Percentiles rank a stretch among this genome's conserved stretches.
phyloP scores from a whole-genome alignment of 192 early-diverging fungal genomes.

The Obelidium mucronatum region DNA sequence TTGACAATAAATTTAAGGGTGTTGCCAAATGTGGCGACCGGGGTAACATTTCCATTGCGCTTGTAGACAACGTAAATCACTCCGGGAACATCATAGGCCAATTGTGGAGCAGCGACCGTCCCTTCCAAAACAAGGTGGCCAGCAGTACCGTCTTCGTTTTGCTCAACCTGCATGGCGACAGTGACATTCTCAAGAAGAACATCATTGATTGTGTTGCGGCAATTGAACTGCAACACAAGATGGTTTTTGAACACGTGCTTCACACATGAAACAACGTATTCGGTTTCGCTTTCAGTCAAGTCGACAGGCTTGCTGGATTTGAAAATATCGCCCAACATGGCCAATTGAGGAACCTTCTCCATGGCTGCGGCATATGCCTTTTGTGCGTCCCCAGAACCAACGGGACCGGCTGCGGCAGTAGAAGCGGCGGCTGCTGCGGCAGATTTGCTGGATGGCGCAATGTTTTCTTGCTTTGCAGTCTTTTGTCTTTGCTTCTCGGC shows the following conservation, averaged over 20 bases:
- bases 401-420: not conserved
- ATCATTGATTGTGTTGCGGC: constrained; percentile 94
- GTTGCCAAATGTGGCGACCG: constrained; percentile 76
- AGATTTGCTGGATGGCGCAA: constrained; percentile 21
- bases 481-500: constrained; percentile 72
- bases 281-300: constrained; percentile 93
- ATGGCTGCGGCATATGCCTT: constrained; percentile 78
- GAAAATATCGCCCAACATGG: constrained; percentile 84
- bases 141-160: constrained; percentile 68
- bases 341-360: constrained; percentile 82
- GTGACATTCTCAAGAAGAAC: constrained; percentile 89
- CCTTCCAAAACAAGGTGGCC: constrained; percentile 68
- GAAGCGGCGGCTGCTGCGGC: constrained; percentile 26
- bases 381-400: constrained; percentile 65
- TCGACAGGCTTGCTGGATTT: constrained; percentile 83
- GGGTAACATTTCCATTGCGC: constrained; percentile 43
- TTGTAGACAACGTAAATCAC: constrained; percentile 88
- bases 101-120: constrained; percentile 74
- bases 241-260: constrained; percentile 94
- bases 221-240: constrained; percentile 95
- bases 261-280: constrained; percentile 90
- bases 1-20: constrained; percentile 90
- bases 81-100: constrained; percentile 79
- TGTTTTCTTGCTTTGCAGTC: constrained; percentile 44
- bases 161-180: constrained; percentile 78